Base-by-base conservation (phyloP, 164 flowering plant genomes). In the Dillenia turbinata region DNA sequence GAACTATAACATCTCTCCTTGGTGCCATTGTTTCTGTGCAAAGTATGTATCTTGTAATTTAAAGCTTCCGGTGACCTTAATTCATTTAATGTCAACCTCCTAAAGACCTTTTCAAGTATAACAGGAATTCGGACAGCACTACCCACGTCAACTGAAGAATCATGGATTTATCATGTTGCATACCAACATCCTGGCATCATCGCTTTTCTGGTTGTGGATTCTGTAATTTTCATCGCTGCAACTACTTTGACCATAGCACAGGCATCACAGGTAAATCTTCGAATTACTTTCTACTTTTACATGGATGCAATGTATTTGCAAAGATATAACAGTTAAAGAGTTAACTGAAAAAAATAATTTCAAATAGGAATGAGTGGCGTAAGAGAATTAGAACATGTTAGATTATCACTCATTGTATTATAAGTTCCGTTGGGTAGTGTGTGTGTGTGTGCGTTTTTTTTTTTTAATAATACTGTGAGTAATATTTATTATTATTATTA, bases 71-170 rank as follows among this genome's bases (percentile, higher is more conserved):
- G 5, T 15, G 67, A 10, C 64, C 49, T 48, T 12, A 53, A 17
- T 52, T 54, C 16, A 57, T 24, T 52, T 52, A 48, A 16, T 53
- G n/a, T 43, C 44, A 46, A 10, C 22, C 10, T 61, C 44, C 60
- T 52, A 22, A 51, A 19, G 10, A 7, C 22, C 51, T 66, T 47
- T n/a, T 47, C 53, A 14, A 9, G n/a, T 67, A 22, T 71, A 44
- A 17, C 80, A 94, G 97, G 99, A 68, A 71, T 94, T 62, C 81
- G 91, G 92, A 77, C 83, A 22, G 79, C 75, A 2, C 24, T 61
- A 46, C 71, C 75, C 51, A 53, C 69, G 61, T 69, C 69, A 48
- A 12, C 73, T 12, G 75, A 66, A 49, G 86, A 78, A 68, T 56
- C 76, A 40, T 87, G 96, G 96, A 56, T 73, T 55, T 86, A 79